Base-by-base conservation (phyloP, 176 grass and related monocot species). In the Rhynchospora pubera region DNA sequence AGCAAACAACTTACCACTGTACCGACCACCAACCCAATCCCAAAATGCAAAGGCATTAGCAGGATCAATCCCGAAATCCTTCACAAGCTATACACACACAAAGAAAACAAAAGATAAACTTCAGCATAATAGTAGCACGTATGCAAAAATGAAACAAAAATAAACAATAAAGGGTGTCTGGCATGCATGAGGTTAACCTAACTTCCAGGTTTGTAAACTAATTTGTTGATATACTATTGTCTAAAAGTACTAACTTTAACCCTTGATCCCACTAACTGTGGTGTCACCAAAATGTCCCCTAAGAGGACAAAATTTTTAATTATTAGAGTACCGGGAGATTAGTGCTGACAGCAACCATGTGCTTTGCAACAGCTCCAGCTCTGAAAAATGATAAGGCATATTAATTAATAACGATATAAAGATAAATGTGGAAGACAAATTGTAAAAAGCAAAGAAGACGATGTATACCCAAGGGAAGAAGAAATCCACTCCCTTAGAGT, bases 271-370 rank as follows among this genome's bases (percentile, higher is more conserved):
- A 39, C 34, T 39, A 39, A 3, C 34, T 39, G 32, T 34, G 32
- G 3, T 34, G 32, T 34, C 32, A 3, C 32, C 32, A 34, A 34
- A 34, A n/a, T 3, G 32, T 3, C 32, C 32, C 34, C 34, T 39
- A 39, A 39, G 4, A 7, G 32, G 5, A 62, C 9, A 62, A 61
- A 43, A 59, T 62, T 60, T 44, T 30, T 16, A 43, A 43, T 80
- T 61, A 30, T 79, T 79, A 16, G 69, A 58, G 45, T 97, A 94
- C 94, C 88, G 87, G 79, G 62, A 97, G 89, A 89, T 97, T 95
- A 69, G 96, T 99, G 70, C 96, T 99, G 69, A 99, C 96, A 85
- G 96, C 96, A 65, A 99, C 91, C 96, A 99, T 99, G 85, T 99
- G 96, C 70, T 99, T 99, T 62, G 91, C 86, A 88, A 95, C 92